Evolutionary conservation across 2,329 filamentous ascomycete genomes (phyloP), one percentile per base, ranked within the genome.

Genomic region (Diaporthe caulivora): DNA sequence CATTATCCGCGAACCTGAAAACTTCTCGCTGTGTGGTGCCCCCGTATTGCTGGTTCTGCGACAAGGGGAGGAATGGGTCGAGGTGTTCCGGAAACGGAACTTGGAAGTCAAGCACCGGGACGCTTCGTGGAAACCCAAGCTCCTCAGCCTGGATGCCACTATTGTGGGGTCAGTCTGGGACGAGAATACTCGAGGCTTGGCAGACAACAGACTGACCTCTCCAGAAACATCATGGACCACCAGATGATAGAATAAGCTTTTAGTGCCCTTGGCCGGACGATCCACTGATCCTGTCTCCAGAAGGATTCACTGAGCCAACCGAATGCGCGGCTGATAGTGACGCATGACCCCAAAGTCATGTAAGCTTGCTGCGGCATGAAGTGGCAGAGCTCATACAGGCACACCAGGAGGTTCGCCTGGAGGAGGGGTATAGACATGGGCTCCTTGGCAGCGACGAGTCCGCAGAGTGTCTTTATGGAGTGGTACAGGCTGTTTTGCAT

Each of bases 161-260:
- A 31, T 58, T 47, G n/a, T 26, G 37, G n/a, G 2, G 67, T 75
- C 58, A 75, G 37, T 3, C 24, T 21, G n/a, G 44, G 34, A 31
- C n/a, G 37, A 51, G 2, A 21, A 8, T n/a, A n/a, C 26, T 29
- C 31, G 29, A 24, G n/a, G 10, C 2, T 17, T 24, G 10, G 26
- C 49, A 24, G 42, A 37, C 7, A 17, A 51, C 31, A 34, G 37
- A 71, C 78, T 75, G 71, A 80, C 79, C 78, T 78, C 72, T 81
- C 80, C 51, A 80, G 40, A 75, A 78, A 78, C 15, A 80, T 77
- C 53, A 80, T 78, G 1, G 80, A 76, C 79, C 79, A 81, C 79
- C 79, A 81, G 44, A 80, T 69, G 62, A 80, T 78, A 11, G 79
- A 80, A 71, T 70, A 79, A 42, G 78, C 72, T 73, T 80, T 80